Base-by-base conservation (phyloP, 2,329 filamentous ascomycete species). In the Fusarium sp. region DNA sequence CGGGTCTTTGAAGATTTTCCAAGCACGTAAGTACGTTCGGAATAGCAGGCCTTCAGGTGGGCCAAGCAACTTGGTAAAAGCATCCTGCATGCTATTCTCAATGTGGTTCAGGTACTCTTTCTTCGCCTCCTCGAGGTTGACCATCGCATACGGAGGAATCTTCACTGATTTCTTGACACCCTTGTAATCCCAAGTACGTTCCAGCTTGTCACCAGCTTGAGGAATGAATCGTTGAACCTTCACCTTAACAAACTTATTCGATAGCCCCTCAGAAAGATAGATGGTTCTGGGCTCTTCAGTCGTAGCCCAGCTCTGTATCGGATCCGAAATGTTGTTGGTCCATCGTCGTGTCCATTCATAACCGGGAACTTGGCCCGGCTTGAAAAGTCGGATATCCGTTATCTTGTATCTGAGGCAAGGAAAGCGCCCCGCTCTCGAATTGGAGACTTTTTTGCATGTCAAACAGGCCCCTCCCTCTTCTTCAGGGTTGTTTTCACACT, bases 331-430 rank as follows among this genome's bases (percentile, higher is more conserved):
- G 68, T 85, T 87, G 70, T 88, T 86, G 56, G 84, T 85, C 89
- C 89, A 91, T 44, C 89, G 84, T 28, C 83, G 83, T 5, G 88
- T 90, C 89, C 89, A 91, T 74, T 90, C 88, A 66, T 85, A 85
- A 2, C 88, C 88, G 54, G 88, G 86, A 30, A 90, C 88, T 71
- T 88, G 87, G 11, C 87, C 88, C 0, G 88, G 86, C 75, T 90
- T 90, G 79, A 88, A 90, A 13, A 91, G 82, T 56, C 83, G 85
- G 54, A 90, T 83, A 60, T 90, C 88, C 15, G 86, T 88, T 69
- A 91, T 87, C 76, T 90, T 91, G 78, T 88, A 88, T n/a, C 89
- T 85, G 59, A 90, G 81, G 73, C 89, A 91, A 13, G 88, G 88
- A 46, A 90, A 83, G 10, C 87, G 85, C 73, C 85, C 86, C 5